Percentiles rank a stretch among this genome's conserved stretches.
Conservation (phyloP, 2,329 filamentous ascomycete species). For the Microdochium nivale region DNA sequence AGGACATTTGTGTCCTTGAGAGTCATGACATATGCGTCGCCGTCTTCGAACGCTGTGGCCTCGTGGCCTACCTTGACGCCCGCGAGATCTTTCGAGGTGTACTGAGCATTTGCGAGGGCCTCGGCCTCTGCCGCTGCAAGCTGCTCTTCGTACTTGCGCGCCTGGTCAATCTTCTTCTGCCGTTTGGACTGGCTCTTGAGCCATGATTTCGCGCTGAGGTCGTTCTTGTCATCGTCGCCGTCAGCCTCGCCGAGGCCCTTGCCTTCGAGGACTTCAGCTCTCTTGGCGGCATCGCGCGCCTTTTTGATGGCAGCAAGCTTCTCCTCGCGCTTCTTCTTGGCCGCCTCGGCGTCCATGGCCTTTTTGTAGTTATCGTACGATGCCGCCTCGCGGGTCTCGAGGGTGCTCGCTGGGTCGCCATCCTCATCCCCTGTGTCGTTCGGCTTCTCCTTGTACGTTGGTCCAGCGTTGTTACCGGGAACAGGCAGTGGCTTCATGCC, state of each 20-base stretch:
- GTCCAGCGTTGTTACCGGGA: conserved; percentile 45
- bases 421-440: conserved; percentile 40
- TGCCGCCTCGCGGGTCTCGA: conserved; percentile 70
- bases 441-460: conserved; percentile 27
- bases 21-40: conserved; percentile 81
- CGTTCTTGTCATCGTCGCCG: conserved; percentile 36
- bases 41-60: conserved; percentile 69
- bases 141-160: conserved; percentile 65
- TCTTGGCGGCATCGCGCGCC: conserved; percentile 75
- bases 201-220: conserved; percentile 78
- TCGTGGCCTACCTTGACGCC: conserved; percentile 92
- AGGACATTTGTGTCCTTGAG: conserved; percentile 89
- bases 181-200: conserved; percentile 84
- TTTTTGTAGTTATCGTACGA: conserved; percentile 66
- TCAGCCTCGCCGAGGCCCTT: conserved; percentile 73
- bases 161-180: conserved; percentile 81
- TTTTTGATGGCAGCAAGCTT: conserved; percentile 78
- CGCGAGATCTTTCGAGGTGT: conserved; percentile 77
- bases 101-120: conserved; percentile 55
- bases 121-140: conserved; percentile 65
- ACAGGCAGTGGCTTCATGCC: conserved; percentile 86
- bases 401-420: conserved; percentile 69
- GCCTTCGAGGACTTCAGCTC: conserved; percentile 68
- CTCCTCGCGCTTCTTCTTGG: conserved; percentile 71
- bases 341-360: conserved; percentile 59